Evolutionary conservation across 495 filamentous ascomycete species (phyloP), one percentile per base, ranked within the genome.

Genomic region (Daldinia grandis): DNA sequence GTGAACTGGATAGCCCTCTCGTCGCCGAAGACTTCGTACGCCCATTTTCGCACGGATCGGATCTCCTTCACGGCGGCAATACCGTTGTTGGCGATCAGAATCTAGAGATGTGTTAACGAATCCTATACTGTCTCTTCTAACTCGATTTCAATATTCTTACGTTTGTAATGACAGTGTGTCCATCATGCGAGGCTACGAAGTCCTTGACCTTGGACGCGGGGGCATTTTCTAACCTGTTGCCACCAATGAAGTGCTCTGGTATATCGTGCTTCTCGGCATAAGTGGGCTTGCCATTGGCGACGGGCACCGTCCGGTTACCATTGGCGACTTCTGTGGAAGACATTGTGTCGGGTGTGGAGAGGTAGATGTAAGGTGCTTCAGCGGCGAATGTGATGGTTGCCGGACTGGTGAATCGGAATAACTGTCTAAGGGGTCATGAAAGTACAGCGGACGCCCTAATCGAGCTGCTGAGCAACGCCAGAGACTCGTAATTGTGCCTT

Each of bases 61-160:
- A 99, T 99, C 82, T 98, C 95, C 81, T 99, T 99, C 74, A 99
- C 95, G 67, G 95, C 95, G 15, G 95, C 95, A 81, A 99, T 99
- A 87, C 95, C 95, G 84, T 99, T 99, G 84, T 99, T 99, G 79
- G 95, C 95, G 79, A 99, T 99, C 66, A 99, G 88, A 25, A 99
- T 93, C 95, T 99, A 76, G 19, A 50, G 5, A 51, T 12, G 9
- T 12, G 35, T 70, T 56, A 74, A 62, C 37, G 3, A 47, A 35
- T 28, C 49, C 30, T 25, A 35, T 27, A 40, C 50, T 51, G 15
- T 58, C 10, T 65, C 31, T 19, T 31, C 27, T 37, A 17, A 8
- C 5, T 6, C 19, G 3, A 8, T 2, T 31, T 27, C 15, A 8
- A 17, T 8, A 6, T 9, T 17, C 92, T 85, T 82, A 99, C 95